phyloP scores from a whole-genome alignment of 768 basidiomycete species.

The Tricholomella constricta region DNA sequence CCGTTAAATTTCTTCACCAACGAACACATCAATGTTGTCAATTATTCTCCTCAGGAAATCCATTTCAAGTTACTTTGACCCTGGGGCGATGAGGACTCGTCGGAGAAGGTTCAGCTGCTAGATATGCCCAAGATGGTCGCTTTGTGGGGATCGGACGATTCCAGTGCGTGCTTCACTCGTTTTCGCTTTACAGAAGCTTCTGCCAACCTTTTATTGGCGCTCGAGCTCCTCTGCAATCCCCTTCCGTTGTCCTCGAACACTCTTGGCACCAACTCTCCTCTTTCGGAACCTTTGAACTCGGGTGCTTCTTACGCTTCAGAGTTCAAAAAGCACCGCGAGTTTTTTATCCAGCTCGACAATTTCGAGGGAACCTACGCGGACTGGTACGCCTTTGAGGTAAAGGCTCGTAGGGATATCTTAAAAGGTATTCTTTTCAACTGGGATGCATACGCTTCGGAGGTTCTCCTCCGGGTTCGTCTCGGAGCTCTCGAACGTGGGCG shows the following conservation, averaged over 20 bases:
- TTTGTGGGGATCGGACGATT: not conserved
- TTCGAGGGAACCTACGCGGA: slow-evolving; percentile 5
- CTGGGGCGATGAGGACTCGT: not conserved
- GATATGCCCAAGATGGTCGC: not conserved
- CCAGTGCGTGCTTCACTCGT: not conserved
- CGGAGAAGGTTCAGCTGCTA: slow-evolving; percentile 4
- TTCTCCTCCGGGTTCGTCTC: not conserved
- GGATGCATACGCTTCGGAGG: not conserved
- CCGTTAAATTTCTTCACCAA: too few species aligned
- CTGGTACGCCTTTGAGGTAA: slow-evolving; percentile 13
- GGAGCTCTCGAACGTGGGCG: not conserved
- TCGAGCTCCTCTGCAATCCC: not conserved
- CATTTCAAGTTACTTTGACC: too few species aligned
- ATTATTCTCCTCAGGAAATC: too few species aligned
- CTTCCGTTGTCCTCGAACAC: not conserved
- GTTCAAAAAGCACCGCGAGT: slow-evolving; percentile 1
- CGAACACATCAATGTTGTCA: too few species aligned
- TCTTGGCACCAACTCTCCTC: too few species aligned
- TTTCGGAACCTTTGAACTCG: too few species aligned
- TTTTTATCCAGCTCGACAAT: too few species aligned
- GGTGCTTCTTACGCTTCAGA: not conserved
- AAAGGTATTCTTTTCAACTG: not conserved
- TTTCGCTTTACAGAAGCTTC: not conserved
- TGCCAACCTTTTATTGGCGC: not conserved
- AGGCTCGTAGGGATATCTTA: slow-evolving; percentile 8